Conservation (phyloP, 1,139 yeast species). For the Taiozyma sp. region DNA sequence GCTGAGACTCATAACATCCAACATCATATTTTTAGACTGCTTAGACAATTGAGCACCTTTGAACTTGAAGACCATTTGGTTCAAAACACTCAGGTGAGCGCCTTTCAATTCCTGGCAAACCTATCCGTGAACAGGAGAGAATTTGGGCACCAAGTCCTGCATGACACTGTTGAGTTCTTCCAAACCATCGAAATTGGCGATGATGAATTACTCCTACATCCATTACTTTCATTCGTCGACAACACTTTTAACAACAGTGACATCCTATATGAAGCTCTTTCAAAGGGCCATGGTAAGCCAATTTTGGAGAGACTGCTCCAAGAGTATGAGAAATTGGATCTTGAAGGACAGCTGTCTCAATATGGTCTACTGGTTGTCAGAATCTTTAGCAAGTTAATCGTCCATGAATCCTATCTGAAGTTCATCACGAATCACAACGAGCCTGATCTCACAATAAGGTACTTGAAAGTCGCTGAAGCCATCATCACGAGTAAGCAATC, state of each 20-base stretch:
- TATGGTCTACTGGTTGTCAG: slow-evolving; percentile 11
- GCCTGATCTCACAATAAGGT: slow-evolving; percentile 15
- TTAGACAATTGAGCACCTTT: slow-evolving; percentile 18
- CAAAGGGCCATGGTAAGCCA: slow-evolving; percentile 13
- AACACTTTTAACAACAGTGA: slow-evolving; percentile 12
- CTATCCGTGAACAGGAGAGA: slow-evolving; percentile 7
- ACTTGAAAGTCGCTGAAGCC: slow-evolving; percentile 34
- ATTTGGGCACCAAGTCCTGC: slow-evolving; percentile 5
- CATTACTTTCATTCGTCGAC: slow-evolving; percentile 12
- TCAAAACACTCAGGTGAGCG: slow-evolving; percentile 1
- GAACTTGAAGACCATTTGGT: background rate
- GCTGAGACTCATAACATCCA: slow-evolving; percentile 21
- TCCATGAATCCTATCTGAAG: slow-evolving; percentile 34
- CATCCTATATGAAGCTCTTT: slow-evolving; percentile 12
- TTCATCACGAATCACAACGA: slow-evolving; percentile 18
- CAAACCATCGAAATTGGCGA: slow-evolving; percentile 1
- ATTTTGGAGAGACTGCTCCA: slow-evolving; percentile 9
- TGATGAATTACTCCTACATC: slow-evolving; percentile 2
- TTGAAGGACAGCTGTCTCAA: slow-evolving; percentile 13
- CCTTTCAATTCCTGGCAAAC: slow-evolving; percentile 17
- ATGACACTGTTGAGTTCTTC: slow-evolving; percentile 8
- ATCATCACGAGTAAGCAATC: slow-evolving; percentile 42
- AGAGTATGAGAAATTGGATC: slow-evolving; percentile 19
- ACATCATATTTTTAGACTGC: slow-evolving; percentile 8
- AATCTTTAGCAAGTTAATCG: slow-evolving; percentile 21